phyloP scores from a whole-genome alignment of 306 rosid genomes.

The Oemleria cerasiformis region DNA sequence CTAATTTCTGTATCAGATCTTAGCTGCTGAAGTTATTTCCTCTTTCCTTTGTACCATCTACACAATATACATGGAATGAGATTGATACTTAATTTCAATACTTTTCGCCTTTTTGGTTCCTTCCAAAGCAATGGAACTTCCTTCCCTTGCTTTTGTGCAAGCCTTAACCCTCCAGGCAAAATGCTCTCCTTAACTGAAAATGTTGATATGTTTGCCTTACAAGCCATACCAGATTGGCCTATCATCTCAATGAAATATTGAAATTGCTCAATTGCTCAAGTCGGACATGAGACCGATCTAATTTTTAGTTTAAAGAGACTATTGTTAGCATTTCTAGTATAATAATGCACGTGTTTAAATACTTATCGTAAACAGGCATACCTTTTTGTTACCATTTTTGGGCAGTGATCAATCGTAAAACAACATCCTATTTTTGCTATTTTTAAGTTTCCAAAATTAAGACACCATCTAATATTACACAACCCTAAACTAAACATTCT shows the following conservation, averaged over 20 bases:
- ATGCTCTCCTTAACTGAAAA: too few species aligned
- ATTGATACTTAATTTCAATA: neutral
- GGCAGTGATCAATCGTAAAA: neutral
- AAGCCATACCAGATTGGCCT: too few species aligned
- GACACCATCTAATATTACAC: neutral
- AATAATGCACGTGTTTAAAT: too few species aligned
- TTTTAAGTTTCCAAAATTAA: neutral
- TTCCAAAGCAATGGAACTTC: neutral
- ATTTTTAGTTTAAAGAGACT: too few species aligned
- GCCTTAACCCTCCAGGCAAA: neutral
- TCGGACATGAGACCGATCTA: too few species aligned
- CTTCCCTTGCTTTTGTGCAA: neutral
- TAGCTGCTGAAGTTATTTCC: neutral
- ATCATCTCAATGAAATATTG: too few species aligned
- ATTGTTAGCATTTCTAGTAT: too few species aligned
- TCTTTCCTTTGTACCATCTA: neutral
- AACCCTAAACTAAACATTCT: conserved; percentile 1
- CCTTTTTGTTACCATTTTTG: too few species aligned
- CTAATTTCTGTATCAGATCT: conserved; percentile 1
- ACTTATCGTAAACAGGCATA: too few species aligned
- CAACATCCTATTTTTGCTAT: neutral
- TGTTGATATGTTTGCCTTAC: too few species aligned
- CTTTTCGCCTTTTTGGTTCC: neutral
- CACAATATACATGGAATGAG: neutral
- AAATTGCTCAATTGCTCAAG: too few species aligned